Base-by-base conservation (phyloP, 2,329 filamentous ascomycete species). In the Aspergillus chevalieri region DNA sequence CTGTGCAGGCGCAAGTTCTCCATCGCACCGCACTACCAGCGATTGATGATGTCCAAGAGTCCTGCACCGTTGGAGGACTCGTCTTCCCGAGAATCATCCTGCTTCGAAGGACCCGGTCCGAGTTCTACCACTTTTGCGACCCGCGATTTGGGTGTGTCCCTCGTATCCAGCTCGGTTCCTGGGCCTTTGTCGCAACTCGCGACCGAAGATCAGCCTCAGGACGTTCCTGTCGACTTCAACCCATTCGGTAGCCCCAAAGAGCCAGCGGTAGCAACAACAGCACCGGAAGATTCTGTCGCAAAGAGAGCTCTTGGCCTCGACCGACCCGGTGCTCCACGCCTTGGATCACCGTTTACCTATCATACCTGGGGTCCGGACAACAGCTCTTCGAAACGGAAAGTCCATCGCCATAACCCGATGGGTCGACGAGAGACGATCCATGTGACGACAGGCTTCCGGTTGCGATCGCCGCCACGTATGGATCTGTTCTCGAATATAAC, bases 21-120 rank as follows among this genome's bases (percentile, higher is more conserved):
- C 6, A 77, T 85, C 45, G 78, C 81, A 33, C 80, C 81, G 17
- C 81, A 85, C 59, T 85, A 85, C 61, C 80, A 84, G 61, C 76
- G 82, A 52, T 72, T 85, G 57, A 71, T 85, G 53, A 75, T 78
- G 53, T 78, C 76, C 34, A 74, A 81, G 47, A 84, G 78, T 48
- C 82, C 82, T 9, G 83, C 81, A 21, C 82, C 82, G 2, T 75
- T 80, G 57, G 65, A 64, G 38, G 69, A 74, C 42, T 61, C 56
- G 15, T 60, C 67, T 7, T 62, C 69, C 10, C 48, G 54, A 10
- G 59, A 60, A 44, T 42, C 63, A 12, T 59, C 60, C 9, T 55
- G 57, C 28, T 54, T 58, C 12, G 59, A 55, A n/a, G 49, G 56
- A 21, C 53, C 55, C 43, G 52, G 55, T 33, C 54, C 53, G 38